Evolutionary conservation across 768 basidiomycete genomes (phyloP).

Genomic region (Dendrothele bispora): DNA sequence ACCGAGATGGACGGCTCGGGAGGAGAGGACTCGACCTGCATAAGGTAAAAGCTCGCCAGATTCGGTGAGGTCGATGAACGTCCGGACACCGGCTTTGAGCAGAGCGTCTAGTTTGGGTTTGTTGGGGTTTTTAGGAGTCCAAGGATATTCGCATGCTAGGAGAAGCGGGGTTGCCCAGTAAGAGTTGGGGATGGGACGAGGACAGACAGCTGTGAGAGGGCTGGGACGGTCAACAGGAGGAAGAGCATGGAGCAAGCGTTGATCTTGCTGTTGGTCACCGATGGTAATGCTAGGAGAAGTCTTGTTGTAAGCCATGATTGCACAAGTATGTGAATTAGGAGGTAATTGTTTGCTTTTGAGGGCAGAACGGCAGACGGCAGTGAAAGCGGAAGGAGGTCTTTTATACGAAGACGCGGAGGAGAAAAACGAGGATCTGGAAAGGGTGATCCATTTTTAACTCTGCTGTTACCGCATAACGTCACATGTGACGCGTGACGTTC

Average conservation of each 20-base stretch:
- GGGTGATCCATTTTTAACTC: too few relatives aligned
- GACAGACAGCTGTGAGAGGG: slow-evolving; percentile 15
- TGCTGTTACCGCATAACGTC: too few relatives aligned
- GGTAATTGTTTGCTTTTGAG: too few relatives aligned
- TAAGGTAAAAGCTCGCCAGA: slow-evolving; percentile 74
- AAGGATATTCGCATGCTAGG: slow-evolving; percentile 83
- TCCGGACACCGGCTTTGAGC: slow-evolving; percentile 69
- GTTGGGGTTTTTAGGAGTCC: slow-evolving; percentile 56
- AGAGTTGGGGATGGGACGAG: slow-evolving; percentile 77
- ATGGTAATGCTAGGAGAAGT: not conserved
- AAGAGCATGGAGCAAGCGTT: slow-evolving; percentile 14
- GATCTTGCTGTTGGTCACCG: slow-evolving; percentile 7
- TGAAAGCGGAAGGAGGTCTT: too few relatives aligned
- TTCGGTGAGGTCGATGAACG: slow-evolving; percentile 86
- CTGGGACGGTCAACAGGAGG: slow-evolving; percentile 10
- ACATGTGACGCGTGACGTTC: too few relatives aligned
- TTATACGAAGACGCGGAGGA: too few relatives aligned
- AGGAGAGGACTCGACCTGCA: slow-evolving; percentile 49
- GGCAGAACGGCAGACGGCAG: too few relatives aligned
- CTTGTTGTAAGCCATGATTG: too few relatives aligned
- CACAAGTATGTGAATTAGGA: too few relatives aligned
- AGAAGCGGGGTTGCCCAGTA: slow-evolving; percentile 79
- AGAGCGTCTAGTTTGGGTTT: slow-evolving; percentile 75
- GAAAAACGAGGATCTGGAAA: too few relatives aligned
- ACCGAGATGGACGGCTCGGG: slow-evolving; percentile 52